phyloP scores from a whole-genome alignment of 225 moss, liverwort and hornwort species.

The Physcomitrium patens region DNA sequence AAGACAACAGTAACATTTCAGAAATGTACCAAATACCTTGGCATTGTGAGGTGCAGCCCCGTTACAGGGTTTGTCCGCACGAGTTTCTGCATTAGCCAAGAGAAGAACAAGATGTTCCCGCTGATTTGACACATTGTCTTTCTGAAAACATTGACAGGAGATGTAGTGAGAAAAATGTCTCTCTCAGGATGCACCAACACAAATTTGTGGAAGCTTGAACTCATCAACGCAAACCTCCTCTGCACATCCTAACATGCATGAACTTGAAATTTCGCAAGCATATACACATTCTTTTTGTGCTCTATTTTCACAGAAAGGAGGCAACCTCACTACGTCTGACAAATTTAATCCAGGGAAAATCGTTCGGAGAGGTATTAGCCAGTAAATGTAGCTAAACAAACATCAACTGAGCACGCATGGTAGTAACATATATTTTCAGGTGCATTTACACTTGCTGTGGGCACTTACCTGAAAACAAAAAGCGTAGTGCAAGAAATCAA shows the following conservation, averaged over 20 bases:
- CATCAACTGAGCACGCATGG: neutral
- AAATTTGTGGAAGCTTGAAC: neutral
- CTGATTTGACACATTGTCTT: conserved; percentile 94
- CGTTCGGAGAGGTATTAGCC: too few species aligned
- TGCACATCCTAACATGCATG: too few species aligned
- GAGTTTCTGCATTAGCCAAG: conserved; percentile 79
- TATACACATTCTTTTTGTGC: too few species aligned
- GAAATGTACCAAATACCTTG: conserved; percentile 50
- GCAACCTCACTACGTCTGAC: too few species aligned
- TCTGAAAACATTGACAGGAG: conserved; percentile 46
- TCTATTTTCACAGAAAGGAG: too few species aligned
- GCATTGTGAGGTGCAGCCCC: conserved; percentile 35
- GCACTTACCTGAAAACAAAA: conserved; percentile 86
- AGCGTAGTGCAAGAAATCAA: conserved; percentile 78
- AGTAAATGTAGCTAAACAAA: too few species aligned
- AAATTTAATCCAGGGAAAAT: too few species aligned
- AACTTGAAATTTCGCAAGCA: too few species aligned
- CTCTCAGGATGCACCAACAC: conserved; percentile 8
- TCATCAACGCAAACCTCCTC: too few species aligned
- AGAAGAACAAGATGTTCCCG: conserved; percentile 92
- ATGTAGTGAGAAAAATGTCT: conserved; percentile 13
- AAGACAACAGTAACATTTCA: neutral
- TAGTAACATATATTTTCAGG: neutral
- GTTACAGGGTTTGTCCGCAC: conserved; percentile 49
- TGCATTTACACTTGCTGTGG: too few species aligned